phyloP scores from a whole-genome alignment of 345 rosid species.

The Arabidopsis suecica region DNA sequence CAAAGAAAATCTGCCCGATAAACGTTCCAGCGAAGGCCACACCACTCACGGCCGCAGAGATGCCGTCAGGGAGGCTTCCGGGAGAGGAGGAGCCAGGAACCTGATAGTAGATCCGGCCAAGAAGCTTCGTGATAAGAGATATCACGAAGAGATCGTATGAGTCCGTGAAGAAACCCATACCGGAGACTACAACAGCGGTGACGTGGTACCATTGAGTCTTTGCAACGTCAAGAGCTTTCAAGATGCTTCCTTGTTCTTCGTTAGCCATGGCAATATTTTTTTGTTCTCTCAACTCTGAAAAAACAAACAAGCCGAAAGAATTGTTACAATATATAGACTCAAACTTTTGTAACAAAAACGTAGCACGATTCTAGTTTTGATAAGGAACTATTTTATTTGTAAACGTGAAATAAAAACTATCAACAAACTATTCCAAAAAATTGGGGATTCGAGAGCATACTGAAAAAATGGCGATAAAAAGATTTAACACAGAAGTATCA shows the following conservation, averaged over 20 bases:
- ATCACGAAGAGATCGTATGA: constrained; percentile 83
- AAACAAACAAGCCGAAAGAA: neutral
- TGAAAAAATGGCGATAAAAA: constrained; percentile 5
- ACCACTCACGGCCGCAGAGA: constrained; percentile 69
- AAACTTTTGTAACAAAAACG: constrained; percentile 1
- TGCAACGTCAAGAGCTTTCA: constrained; percentile 66
- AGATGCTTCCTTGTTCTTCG: constrained; percentile 55
- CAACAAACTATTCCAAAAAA: constrained; percentile 14
- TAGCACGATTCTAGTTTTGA: neutral
- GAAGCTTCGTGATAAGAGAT: constrained; percentile 73
- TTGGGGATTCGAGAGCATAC: neutral
- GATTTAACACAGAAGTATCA: constrained; percentile 28
- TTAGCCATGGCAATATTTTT: constrained; percentile 47
- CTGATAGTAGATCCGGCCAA: constrained; percentile 71
- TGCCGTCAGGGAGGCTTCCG: constrained; percentile 61
- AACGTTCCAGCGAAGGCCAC: constrained; percentile 80
- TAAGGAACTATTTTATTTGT: too few relatives aligned
- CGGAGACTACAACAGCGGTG: constrained; percentile 70
- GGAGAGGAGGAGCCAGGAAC: constrained; percentile 56
- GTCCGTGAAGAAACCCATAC: constrained; percentile 90
- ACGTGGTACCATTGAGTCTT: constrained; percentile 66
- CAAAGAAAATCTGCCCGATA: constrained; percentile 79
- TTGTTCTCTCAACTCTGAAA: constrained; percentile 23
- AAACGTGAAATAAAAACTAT: neutral
- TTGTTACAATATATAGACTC: constrained; percentile 25